A percentile compares a stretch with the other conserved stretches of the same genome.
Conservation (phyloP, 2,329 filamentous ascomycete genomes). For the Aspergillus piperis region DNA sequence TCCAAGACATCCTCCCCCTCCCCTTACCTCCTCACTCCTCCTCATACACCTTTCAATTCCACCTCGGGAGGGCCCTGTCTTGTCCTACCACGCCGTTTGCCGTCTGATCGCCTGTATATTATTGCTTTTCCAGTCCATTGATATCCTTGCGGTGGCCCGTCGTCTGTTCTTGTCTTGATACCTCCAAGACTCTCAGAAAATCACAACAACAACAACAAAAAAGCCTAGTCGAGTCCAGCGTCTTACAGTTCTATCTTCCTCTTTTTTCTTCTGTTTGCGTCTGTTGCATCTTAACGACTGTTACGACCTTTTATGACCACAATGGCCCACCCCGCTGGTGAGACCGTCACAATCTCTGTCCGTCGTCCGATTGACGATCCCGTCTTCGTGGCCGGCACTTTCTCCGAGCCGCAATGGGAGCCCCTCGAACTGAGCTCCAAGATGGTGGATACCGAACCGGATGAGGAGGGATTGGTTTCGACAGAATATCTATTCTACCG, state of each 20-base stretch:
- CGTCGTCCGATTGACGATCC: slow-evolving; percentile 29
- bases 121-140: slow-evolving; percentile 13
- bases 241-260: slow-evolving; percentile 6
- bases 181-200: not conserved
- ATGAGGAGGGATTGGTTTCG: slow-evolving; percentile 20
- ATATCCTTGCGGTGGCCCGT: slow-evolving; percentile 15
- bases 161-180: slow-evolving; percentile 9
- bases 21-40: slow-evolving; percentile 15
- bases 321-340: slow-evolving; percentile 23
- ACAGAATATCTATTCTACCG: slow-evolving; percentile 26
- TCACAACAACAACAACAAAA: too few relatives aligned
- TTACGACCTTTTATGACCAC: slow-evolving; percentile 23
- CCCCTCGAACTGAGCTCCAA: slow-evolving; percentile 29
- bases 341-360: slow-evolving; percentile 31
- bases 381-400: slow-evolving; percentile 30
- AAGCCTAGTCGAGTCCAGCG: not conserved
- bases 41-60: slow-evolving; percentile 16
- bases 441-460: slow-evolving; percentile 17
- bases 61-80: slow-evolving; percentile 17
- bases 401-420: slow-evolving; percentile 33
- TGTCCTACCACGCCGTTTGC: slow-evolving; percentile 2
- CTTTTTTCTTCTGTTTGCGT: slow-evolving; percentile 24
- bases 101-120: slow-evolving; percentile 18
- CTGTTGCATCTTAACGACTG: slow-evolving; percentile 21
- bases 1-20: slow-evolving; percentile 11